Evolutionary conservation across 495 filamentous ascomycete species (phyloP).

Genomic region (Aspergillus indologenus): DNA sequence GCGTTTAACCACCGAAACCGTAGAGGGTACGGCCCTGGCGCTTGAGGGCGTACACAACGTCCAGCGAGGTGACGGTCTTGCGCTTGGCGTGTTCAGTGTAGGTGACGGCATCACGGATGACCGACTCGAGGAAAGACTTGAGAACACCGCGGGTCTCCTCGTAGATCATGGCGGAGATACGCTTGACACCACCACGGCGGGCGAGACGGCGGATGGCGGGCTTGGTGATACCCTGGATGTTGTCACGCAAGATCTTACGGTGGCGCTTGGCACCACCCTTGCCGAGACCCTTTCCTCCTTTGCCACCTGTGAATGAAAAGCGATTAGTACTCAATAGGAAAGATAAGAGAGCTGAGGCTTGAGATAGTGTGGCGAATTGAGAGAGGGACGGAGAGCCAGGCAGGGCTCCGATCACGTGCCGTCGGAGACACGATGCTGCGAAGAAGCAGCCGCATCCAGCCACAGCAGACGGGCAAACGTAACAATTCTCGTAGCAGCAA

Average conservation of each 20-base stretch:
- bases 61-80: constrained; percentile 94
- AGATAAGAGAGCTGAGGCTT: background rate
- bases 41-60: constrained; percentile 95
- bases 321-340: constrained; percentile 19
- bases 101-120: constrained; percentile 91
- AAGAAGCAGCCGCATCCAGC: too few species aligned
- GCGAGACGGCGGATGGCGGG: constrained; percentile 67
- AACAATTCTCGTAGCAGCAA: too few species aligned
- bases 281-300: constrained; percentile 80
- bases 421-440: too few species aligned
- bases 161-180: constrained; percentile 68
- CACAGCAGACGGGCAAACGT: too few species aligned
- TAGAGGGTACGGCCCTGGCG: constrained; percentile 94
- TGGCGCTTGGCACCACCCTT: constrained; percentile 99
- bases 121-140: constrained; percentile 63
- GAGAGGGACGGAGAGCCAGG: background rate
- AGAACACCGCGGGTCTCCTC: constrained; percentile 67
- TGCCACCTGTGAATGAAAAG: constrained; percentile 60
- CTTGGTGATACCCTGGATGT: constrained; percentile 87
- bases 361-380: background rate
- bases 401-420: constrained; percentile 19
- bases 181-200: constrained; percentile 62
- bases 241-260: constrained; percentile 99
- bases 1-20: constrained; percentile 93
- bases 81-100: constrained; percentile 98